Conservation (phyloP, 2,329 filamentous ascomycete genomes). For the Epichloe gansuensis region DNA sequence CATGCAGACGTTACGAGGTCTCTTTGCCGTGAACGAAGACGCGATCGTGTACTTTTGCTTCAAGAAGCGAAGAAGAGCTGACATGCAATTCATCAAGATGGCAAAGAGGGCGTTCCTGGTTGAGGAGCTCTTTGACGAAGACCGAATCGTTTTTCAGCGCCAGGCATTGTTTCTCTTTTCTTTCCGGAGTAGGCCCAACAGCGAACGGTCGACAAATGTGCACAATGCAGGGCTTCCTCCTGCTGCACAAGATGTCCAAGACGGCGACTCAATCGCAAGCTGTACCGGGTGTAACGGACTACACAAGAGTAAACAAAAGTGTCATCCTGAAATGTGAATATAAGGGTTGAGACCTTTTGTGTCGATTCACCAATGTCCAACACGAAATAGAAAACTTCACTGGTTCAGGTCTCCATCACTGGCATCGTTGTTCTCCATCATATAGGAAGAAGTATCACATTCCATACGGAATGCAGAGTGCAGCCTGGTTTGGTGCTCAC, state of each 20-base stretch:
- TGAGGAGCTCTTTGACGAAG: conserved; percentile 49
- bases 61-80: conserved; percentile 78
- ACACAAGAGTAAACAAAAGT: not conserved
- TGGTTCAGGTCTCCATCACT: not conserved
- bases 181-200: conserved; percentile 26
- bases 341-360: not conserved
- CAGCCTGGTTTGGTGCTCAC: not conserved
- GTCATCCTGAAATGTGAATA: not conserved
- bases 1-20: conserved; percentile 60
- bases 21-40: conserved; percentile 59
- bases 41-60: conserved; percentile 73
- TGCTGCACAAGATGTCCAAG: not conserved
- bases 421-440: not conserved
- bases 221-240: not conserved
- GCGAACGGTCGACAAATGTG: not conserved
- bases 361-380: not conserved
- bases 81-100: conserved; percentile 62
- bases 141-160: conserved; percentile 43
- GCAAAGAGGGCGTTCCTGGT: conserved; percentile 55
- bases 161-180: conserved; percentile 50
- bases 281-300: not conserved
- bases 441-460: not conserved
- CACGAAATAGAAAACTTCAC: not conserved
- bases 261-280: not conserved
- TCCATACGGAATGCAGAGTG: not conserved